Conservation (phyloP, 495 filamentous ascomycete genomes). For the Penicilliopsis zonata region DNA sequence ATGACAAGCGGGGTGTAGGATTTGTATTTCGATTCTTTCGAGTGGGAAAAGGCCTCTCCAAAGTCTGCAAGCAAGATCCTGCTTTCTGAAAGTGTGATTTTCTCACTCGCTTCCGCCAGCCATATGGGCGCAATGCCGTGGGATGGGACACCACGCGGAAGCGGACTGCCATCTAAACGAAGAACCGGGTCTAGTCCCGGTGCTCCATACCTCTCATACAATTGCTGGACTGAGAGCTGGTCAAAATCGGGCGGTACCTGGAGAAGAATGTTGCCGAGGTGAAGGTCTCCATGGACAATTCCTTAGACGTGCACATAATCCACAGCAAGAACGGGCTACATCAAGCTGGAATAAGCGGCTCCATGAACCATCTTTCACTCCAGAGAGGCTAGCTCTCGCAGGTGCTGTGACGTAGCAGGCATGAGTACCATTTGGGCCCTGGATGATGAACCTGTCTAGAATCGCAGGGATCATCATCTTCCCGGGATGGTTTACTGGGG, state of each 20-base stretch:
- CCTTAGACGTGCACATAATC: conserved; percentile 20
- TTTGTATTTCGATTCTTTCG: conserved; percentile 12
- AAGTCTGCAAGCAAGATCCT: conserved; percentile 27
- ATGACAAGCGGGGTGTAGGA: conserved; percentile 18
- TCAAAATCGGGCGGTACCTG: conserved; percentile 8
- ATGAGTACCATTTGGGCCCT: conserved; percentile 34
- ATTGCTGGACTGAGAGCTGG: conserved; percentile 11
- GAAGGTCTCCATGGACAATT: conserved; percentile 22
- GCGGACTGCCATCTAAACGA: conserved; percentile 12
- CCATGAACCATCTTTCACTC: conserved; percentile 16
- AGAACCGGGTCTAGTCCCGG: conserved; percentile 13
- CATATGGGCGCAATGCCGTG: conserved; percentile 14
- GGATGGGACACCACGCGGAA: conserved; percentile 11
- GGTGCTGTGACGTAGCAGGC: conserved; percentile 23
- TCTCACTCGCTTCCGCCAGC: conserved; percentile 16
- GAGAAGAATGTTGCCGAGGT: conserved; percentile 20
- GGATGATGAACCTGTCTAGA: conserved; percentile 27
- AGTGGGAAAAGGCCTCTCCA: conserved; percentile 20
- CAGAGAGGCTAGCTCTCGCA: conserved; percentile 18
- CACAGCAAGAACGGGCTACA: conserved; percentile 21
- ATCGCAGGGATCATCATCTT: conserved; percentile 17
- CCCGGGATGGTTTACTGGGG: conserved; percentile 7
- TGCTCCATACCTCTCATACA: conserved; percentile 14
- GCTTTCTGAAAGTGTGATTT: conserved; percentile 12
- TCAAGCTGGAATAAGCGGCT: conserved; percentile 24